Base-by-base conservation (phyloP, 140 eudicot genomes). In the Oenanthe javanica region DNA sequence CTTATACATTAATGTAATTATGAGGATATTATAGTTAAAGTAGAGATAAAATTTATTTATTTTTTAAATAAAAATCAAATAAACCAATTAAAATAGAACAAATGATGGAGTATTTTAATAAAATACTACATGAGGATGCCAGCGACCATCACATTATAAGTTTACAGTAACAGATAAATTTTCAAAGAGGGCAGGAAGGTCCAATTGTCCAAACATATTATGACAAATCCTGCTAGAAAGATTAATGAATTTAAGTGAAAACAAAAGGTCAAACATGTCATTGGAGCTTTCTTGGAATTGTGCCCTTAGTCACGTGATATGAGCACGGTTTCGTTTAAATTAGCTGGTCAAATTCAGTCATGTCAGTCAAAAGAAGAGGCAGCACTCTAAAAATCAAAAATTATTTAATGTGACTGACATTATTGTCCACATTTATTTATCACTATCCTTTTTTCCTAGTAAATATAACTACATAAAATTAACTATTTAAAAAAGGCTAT, bases 261-360 rank as follows among this genome's bases (percentile, higher is more conserved):
- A 54, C 70, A 2, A 23, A 43, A 61, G 70, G 70, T 61, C 38
- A n/a, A 61, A 61, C 14, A n/a, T 61, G 70, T 61, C 38, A 61
- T 61, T 61, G 23, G 9, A n/a, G 6, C 0, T 9, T 59, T 61
- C 23, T 61, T 9, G 70, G 70, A 59, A 61, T 9, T 61, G 15
- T 61, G 70, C 38, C 70, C 70, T n/a, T 23, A 3, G 38, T 61
- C 70, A 61, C 70, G 38, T 61, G 70, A 61, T 61, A 61, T 9
- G 70, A 61, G 70, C 70, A 61, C 70, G 70, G 38, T 61, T 61
- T 61, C 0, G 70, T 61, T 61, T 61, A 61, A 61, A n/a, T 61
- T 61, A 23, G 38, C 15, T 23, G 38, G 70, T 61, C 70, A 61
- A 61, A 61, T 61, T n/a, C 70, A 61, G 70, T 0, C 31, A 2